Evolutionary conservation across 2,329 filamentous ascomycete species (phyloP), one percentile per base, ranked within the genome.

Genomic region (Ilyonectria destructans): DNA sequence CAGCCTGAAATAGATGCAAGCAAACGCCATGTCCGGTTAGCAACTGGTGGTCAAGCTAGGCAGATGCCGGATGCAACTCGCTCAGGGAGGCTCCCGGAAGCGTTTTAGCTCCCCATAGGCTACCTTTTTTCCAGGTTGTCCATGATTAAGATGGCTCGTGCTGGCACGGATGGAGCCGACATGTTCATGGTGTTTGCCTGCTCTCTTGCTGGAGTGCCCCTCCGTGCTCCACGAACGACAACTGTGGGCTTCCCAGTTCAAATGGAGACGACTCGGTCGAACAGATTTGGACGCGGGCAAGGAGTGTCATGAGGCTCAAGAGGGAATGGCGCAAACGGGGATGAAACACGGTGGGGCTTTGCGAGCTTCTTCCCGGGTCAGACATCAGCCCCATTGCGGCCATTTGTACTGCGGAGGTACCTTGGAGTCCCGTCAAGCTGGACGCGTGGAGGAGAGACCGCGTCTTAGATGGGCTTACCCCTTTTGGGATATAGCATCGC

Each of bases 301-400:
- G 49, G 33, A 66, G 51, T 40, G 56, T 43, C 23, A 56, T 33
- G 35, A 49, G 43, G 37, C 45, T 62, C 52, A 35, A 65, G 49
- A 62, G 26, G 73, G 73, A 70, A 76, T 74, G 58, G 73, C 58
- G 61, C 6, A 46, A 33, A 45, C 58, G 21, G 58, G 69, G 45
- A 56, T 76, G 74, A 76, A 76, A 76, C 74, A 49, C 15, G 54
- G 71, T 73, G 73, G 74, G 58, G 72, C 62, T 57, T 57, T 21
- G 19, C 56, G 60, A 62, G 62, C 58, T 58, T 65, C 66, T 56
- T 31, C 46, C 62, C 59, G 62, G 51, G 23, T 52, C 61, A 19
- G 51, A 52, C 29, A 33, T 54, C 49, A 52, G 51, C 51, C 51
- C 51, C 15, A 19, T 54, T 54, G n/a, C 51, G n/a, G 62, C 56